Conservation (phyloP, 2,329 filamentous ascomycete genomes). For the Diaporthe caulivora region DNA sequence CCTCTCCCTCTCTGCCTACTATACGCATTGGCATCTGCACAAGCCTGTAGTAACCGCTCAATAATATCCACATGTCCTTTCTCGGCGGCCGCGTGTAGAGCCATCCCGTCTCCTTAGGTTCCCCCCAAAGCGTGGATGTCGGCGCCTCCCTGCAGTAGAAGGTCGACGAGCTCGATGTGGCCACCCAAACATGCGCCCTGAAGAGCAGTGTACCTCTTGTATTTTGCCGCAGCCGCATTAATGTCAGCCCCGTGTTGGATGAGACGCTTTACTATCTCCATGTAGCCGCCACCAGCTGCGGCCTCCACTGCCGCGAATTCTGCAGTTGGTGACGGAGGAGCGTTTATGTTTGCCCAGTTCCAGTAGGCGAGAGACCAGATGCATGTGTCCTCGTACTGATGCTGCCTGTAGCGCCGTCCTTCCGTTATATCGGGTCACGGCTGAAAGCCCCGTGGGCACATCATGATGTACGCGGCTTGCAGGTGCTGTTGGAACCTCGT, state of each 20-base stretch:
- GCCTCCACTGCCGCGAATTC: constrained; percentile 45
- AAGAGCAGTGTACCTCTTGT: constrained; percentile 48
- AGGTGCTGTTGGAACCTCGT: constrained; percentile 32
- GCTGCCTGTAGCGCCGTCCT: constrained; percentile 56
- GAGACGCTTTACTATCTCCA: constrained; percentile 38
- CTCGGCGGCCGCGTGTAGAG: constrained; percentile 41
- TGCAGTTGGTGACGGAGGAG: constrained; percentile 40
- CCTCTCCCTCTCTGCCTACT: background rate
- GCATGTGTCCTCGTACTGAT: constrained; percentile 45
- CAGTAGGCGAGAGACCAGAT: constrained; percentile 48
- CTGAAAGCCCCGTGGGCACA: constrained; percentile 37
- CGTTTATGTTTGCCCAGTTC: constrained; percentile 52
- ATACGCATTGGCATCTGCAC: constrained; percentile 34
- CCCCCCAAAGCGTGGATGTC: constrained; percentile 44
- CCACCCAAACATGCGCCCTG: constrained; percentile 52
- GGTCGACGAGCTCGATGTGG: constrained; percentile 48
- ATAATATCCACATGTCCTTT: constrained; percentile 40
- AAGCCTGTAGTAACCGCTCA: constrained; percentile 36
- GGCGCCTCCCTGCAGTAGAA: constrained; percentile 42
- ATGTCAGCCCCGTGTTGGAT: constrained; percentile 40
- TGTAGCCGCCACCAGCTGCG: constrained; percentile 35
- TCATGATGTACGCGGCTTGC: background rate
- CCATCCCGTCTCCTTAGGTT: constrained; percentile 40
- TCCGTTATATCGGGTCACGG: constrained; percentile 48
- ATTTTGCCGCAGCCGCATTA: constrained; percentile 39